Conservation (phyloP, 768 basidiomycete genomes). For the Lactarius evosmus region DNA sequence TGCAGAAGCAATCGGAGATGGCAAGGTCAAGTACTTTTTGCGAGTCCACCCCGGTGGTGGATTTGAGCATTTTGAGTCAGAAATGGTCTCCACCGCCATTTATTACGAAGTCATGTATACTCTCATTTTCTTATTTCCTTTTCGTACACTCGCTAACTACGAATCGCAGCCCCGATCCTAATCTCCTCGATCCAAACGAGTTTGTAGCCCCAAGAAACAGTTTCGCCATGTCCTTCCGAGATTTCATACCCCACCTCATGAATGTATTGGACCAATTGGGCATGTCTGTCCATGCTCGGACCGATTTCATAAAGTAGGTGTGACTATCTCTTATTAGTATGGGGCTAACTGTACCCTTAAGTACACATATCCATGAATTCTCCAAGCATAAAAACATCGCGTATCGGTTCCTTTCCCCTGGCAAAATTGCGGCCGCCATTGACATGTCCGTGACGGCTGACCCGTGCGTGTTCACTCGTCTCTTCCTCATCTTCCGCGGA, state of each 20-base stretch:
- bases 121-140: neutral
- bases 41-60: conserved; percentile 83
- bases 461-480: conserved; percentile 75
- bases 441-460: conserved; percentile 83
- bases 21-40: conserved; percentile 79
- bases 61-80: conserved; percentile 81
- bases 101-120: conserved; percentile 83
- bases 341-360: conserved; percentile 32
- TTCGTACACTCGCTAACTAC: conserved; percentile 8
- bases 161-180: conserved; percentile 64
- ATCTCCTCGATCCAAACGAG: conserved; percentile 72
- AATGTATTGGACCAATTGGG: conserved; percentile 82
- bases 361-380: conserved; percentile 74
- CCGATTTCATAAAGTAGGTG: conserved; percentile 74
- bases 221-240: conserved; percentile 77
- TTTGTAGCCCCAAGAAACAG: conserved; percentile 81
- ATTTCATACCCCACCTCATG: conserved; percentile 78
- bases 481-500: conserved; percentile 86
- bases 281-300: conserved; percentile 77
- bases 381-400: conserved; percentile 81
- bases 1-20: conserved; percentile 58
- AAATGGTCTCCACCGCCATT: conserved; percentile 72
- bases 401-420: conserved; percentile 81
- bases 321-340: conserved; percentile 10
- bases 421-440: conserved; percentile 78